Evolutionary conservation across 768 basidiomycete species (phyloP), one percentile per base, ranked within the genome.

Genomic region (Pleurotus pulmonarius): DNA sequence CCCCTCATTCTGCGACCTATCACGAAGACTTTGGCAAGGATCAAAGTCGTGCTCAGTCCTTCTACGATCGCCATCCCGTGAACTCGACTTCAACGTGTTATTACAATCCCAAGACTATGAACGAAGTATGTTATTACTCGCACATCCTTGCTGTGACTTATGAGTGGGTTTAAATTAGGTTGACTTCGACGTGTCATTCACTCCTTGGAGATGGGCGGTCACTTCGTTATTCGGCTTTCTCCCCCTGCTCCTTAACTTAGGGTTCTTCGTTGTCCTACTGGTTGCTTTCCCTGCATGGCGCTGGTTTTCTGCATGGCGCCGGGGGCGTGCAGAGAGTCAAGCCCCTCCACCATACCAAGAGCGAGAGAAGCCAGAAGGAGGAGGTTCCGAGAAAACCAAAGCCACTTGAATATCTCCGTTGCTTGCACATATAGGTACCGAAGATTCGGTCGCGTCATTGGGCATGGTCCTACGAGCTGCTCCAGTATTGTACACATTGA

Each of bases 171-270:
- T 34, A 3, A 9, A 34, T 25, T 16, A 59, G 58, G 54, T 59
- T 29, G 34, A 38, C 3, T 58, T 59, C 53, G 46, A 63, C 37
- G 58, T 61, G 15, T 38, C 37, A 9, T 56, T 59, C 20, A 63
- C 62, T 7, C 18, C 46, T 6, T 63, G 62, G 62, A 63, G 60
- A 56, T 63, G 60, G 62, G 62, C 43, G 2, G 55, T 63, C 41
- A 58, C 60, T 11, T 22, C 62, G 2, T 24, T 63, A 7, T 63
- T 63, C 45, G 62, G 62, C 5, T 61, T 63, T 15, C 46, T 63
- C 0, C 62, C 62, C 2, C 18, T 62, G 4, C 11, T 56, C 38
- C 7, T 62, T 4, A 44, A 52, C n/a, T 39, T 62, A 12, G 29
- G 40, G 16, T 12, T 59, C 29, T 56, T 60, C 24, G 56, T 54